phyloP scores from a whole-genome alignment of 1,284 basidiomycete species.

The Ceratobasidium sp. region DNA sequence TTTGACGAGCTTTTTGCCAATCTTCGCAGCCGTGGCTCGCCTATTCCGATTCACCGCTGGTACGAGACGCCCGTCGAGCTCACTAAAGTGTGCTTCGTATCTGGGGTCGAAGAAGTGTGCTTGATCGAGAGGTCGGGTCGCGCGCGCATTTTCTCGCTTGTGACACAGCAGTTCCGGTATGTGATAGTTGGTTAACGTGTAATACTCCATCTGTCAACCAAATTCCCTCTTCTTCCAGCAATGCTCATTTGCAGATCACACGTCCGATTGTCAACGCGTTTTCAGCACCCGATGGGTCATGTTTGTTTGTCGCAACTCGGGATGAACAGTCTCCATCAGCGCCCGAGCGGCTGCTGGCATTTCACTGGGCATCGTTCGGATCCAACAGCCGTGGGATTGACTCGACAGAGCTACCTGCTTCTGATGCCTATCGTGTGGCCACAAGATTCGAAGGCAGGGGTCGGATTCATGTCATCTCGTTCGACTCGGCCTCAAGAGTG shows the following conservation, averaged over 20 bases:
- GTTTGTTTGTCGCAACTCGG: slow-evolving; percentile 6
- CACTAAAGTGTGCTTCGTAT: slow-evolving; percentile 30
- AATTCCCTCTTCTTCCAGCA: neutral
- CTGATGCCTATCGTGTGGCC: slow-evolving; percentile 46
- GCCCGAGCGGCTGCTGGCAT: slow-evolving; percentile 48
- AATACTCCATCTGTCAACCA: neutral
- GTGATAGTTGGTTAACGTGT: neutral
- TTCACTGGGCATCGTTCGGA: slow-evolving; percentile 65
- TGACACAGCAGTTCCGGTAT: slow-evolving; percentile 40
- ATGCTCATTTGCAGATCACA: neutral
- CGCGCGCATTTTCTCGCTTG: slow-evolving; percentile 38
- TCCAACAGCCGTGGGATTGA: slow-evolving; percentile 53
- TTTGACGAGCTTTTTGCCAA: slow-evolving; percentile 39
- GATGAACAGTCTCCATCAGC: neutral
- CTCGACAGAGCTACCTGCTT: slow-evolving; percentile 43
- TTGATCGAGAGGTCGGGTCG: slow-evolving; percentile 39
- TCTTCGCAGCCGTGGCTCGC: slow-evolving; percentile 33
- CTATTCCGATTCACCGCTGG: slow-evolving; percentile 36
- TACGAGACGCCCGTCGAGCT: slow-evolving; percentile 36
- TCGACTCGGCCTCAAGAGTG: slow-evolving; percentile 48
- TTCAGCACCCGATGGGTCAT: slow-evolving; percentile 36
- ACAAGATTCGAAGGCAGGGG: slow-evolving; percentile 57
- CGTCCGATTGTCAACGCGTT: slow-evolving; percentile 6
- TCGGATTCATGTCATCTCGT: slow-evolving; percentile 53
- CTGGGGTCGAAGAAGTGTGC: slow-evolving; percentile 40